Evolutionary conservation across 2,329 filamentous ascomycete species (phyloP).

Genomic region (Pseudocercospora fuligena): DNA sequence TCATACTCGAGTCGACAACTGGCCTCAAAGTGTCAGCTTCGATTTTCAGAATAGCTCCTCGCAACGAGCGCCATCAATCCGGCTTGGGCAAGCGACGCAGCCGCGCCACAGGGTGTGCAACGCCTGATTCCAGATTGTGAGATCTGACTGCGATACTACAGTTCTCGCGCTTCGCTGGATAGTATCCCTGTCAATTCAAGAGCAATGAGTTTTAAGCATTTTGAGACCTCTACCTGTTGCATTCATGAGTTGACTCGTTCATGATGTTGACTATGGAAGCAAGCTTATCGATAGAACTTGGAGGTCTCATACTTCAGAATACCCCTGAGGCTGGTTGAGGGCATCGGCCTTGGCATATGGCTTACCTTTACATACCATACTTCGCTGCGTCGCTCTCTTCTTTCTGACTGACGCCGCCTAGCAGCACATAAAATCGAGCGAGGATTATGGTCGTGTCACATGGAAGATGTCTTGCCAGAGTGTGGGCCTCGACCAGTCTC

Average conservation of each 20-base stretch:
- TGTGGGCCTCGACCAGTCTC: not conserved
- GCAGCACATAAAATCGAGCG: not conserved
- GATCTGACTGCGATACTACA: not conserved
- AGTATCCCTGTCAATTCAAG: not conserved
- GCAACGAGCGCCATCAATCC: not conserved
- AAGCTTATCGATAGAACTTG: not conserved
- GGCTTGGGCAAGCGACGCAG: no score
- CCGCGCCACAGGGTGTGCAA: not conserved
- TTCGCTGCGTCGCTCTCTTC: not conserved
- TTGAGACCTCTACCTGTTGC: not conserved
- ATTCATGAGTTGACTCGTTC: not conserved
- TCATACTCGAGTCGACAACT: not conserved
- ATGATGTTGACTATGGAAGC: not conserved
- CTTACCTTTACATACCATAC: not conserved
- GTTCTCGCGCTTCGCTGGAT: not conserved
- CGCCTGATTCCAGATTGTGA: not conserved
- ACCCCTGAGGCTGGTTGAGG: not conserved
- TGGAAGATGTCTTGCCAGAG: not conserved
- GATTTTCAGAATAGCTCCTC: not conserved
- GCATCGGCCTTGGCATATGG: not conserved
- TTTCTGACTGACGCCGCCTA: no score
- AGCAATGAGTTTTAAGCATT: not conserved
- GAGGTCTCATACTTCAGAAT: not conserved
- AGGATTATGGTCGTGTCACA: not conserved
- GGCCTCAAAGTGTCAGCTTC: not conserved